Evolutionary conservation across 2,329 filamentous ascomycete species (phyloP), one percentile per base, ranked within the genome.

Genomic region (Exutisphaerella laricina): DNA sequence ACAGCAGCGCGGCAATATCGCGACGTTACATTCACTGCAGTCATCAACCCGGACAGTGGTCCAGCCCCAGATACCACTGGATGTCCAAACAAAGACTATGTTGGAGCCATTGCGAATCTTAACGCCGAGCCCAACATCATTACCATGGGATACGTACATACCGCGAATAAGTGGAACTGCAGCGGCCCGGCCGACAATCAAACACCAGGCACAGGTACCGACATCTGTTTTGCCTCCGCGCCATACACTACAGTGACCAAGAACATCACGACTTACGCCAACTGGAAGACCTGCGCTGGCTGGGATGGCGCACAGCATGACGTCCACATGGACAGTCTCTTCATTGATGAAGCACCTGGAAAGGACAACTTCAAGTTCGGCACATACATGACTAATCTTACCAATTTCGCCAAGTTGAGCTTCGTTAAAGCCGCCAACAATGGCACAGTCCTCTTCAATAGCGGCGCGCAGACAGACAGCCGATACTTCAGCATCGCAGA

Each of bases 91-190:
- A 43, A 41, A 7, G 47, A 58, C 43, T 60, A 57, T 52, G 46
- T 55, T 31, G 20, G 37, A 18, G 49, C 51, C 12, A 48, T 58
- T 9, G 39, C 49, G 12, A 34, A 43, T 8, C 47, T 62, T 6
- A 58, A 58, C 42, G 38, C 48, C 5, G 44, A 49, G 45, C 46
- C 39, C 25, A 62, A 61, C 50, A 51, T 56, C 40, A 36, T 54
- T 21, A 46, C 55, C 18, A 50, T 58, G 31, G 60, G 47, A n/a
- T 61, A 62, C 50, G 50, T 62, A 3, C 57, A 58, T 50, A 54
- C 54, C 7, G 54, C 56, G 28, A 48, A 51, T 2, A 46, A 46
- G 10, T 50, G 34, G 20, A 44, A 58, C 36, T 52, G 51, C 28
- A 53, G 51, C 12, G 28, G 39, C 12, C 39, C 39, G 13, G 21